Evolutionary conservation across 2,329 filamentous ascomycete species (phyloP).

Genomic region (Teratosphaeria nubilosa): DNA sequence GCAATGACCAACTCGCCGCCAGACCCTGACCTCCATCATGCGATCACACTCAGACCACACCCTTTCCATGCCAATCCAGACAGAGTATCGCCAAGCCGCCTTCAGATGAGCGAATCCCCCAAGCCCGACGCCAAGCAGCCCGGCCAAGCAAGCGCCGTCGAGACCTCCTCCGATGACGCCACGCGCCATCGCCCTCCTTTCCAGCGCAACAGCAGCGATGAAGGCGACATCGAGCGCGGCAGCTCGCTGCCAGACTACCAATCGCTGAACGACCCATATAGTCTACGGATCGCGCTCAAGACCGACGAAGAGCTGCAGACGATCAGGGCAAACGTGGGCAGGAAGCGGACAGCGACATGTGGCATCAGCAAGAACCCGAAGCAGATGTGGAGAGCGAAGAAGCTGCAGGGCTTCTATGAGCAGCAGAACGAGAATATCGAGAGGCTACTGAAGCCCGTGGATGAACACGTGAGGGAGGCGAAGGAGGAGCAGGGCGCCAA

Average conservation of each 20-base stretch:
- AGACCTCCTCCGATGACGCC: slow-evolving; percentile 15
- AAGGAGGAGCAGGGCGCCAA: slow-evolving; percentile 72
- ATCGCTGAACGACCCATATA: slow-evolving; percentile 67
- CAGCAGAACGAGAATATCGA: slow-evolving; percentile 90
- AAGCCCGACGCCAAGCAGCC: slow-evolving; percentile 15
- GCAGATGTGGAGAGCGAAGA: slow-evolving; percentile 38
- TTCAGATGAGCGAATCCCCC: slow-evolving; percentile 17
- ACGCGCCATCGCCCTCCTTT: slow-evolving; percentile 26
- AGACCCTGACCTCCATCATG: slow-evolving; percentile 39
- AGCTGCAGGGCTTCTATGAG: slow-evolving; percentile 74
- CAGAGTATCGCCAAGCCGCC: slow-evolving; percentile 13
- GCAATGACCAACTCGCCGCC: slow-evolving; percentile 11
- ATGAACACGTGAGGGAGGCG: slow-evolving; percentile 71
- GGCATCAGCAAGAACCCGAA: slow-evolving; percentile 32
- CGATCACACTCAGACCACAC: slow-evolving; percentile 38
- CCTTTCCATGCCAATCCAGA: slow-evolving; percentile 31
- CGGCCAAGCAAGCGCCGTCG: slow-evolving; percentile 31
- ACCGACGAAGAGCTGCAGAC: slow-evolving; percentile 58
- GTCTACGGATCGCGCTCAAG: slow-evolving; percentile 68
- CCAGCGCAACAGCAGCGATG: slow-evolving; percentile 20
- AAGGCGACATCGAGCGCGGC: slow-evolving; percentile 36
- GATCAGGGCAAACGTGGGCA: slow-evolving; percentile 73
- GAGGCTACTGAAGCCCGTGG: slow-evolving; percentile 80
- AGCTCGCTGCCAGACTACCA: slow-evolving; percentile 47
- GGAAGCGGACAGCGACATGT: slow-evolving; percentile 47